These are phyloP conservation scores for Austroboletus eburneus DNA, from an alignment of 768 basidiomycete species.

Conservation along the genomic window DNA sequence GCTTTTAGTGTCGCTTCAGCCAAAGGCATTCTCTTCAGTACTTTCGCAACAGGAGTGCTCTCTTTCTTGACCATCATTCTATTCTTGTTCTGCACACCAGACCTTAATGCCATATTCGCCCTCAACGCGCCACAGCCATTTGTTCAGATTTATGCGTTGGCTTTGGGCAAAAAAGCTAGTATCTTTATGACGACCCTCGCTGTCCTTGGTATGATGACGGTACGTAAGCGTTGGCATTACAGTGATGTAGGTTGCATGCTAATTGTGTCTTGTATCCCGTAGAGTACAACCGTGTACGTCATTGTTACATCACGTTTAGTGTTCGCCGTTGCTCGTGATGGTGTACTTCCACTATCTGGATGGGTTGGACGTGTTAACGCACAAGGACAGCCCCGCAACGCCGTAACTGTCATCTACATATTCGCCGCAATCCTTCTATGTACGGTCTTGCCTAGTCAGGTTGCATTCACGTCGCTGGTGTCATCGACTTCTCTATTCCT, in stretches of 20 bases:
- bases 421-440: conserved; percentile 74
- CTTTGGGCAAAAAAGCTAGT: conserved; percentile 73
- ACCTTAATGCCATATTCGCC: conserved; percentile 69
- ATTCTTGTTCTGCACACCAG: conserved; percentile 82
- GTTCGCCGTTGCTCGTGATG: conserved; percentile 90
- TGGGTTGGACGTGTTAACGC: conserved; percentile 79
- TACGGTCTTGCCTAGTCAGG: conserved; percentile 84
- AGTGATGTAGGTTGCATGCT: too few species aligned
- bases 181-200: conserved; percentile 88
- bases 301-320: conserved; percentile 86
- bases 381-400: conserved; percentile 74
- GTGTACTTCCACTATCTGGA: conserved; percentile 74
- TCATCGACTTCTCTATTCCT: conserved; percentile 85
- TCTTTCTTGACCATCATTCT: conserved; percentile 77
- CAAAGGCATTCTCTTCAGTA: conserved; percentile 76
- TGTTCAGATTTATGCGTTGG: conserved; percentile 80
- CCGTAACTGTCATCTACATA: conserved; percentile 81
- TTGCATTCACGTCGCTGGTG: conserved; percentile 88
- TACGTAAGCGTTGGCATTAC: too few species aligned
- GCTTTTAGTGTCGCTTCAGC: conserved; percentile 63
- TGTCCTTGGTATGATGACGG: conserved; percentile 59
- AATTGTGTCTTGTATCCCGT: background rate
- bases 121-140: conserved; percentile 90
- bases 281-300: conserved; percentile 88
- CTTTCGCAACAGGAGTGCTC: conserved; percentile 69